Evolutionary conservation across 2,329 filamentous ascomycete genomes (phyloP), one percentile per base, ranked within the genome.

Genomic region (Calonectria montana): DNA sequence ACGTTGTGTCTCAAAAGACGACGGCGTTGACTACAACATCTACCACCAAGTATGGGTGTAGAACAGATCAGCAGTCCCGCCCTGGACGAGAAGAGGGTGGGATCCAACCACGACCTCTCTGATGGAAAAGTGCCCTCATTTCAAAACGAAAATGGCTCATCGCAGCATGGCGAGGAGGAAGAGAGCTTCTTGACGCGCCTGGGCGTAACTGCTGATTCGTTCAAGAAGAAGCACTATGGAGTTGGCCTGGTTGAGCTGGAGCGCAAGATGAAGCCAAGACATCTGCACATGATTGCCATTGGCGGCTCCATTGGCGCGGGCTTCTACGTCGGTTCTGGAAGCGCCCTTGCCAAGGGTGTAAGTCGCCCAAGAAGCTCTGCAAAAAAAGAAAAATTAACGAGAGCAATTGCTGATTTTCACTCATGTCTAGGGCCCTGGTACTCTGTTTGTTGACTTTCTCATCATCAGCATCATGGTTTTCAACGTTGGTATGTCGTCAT

Each of bases 391-490:
- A 16, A 18, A 35, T 37, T 15, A 18, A n/a, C 9, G 18, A 16
- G 21, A 9, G 4, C 8, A 21, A 23, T 59, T 35, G 23, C 29
- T 59, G 13, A 67, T 29, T 21, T 21, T 43, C 13, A 41, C n/a
- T n/a, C 16, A 45, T 59, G 37, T 41, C 10, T 25, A 67, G 65
- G 55, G 55, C 31, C 55, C 65, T 31, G 55, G 65, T 25, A 61
- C 65, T 10, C 43, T 67, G 29, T 67, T 67, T 41, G 53, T 67
- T 13, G 65, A 67, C 31, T 67, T 61, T 50, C 41, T 67, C 53
- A 67, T 67, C 31, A 62, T 61, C 41, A 67, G 65, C 31, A 67
- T 67, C 53, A 67, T 67, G 65, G 55, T 67, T n/a, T 67, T 61
- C 65, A 67, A 61, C 55, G 65, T 67, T 8, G 65, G 65, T 67